phyloP scores from a whole-genome alignment of 2,329 filamentous ascomycete genomes.

The Monosporascus sp. region DNA sequence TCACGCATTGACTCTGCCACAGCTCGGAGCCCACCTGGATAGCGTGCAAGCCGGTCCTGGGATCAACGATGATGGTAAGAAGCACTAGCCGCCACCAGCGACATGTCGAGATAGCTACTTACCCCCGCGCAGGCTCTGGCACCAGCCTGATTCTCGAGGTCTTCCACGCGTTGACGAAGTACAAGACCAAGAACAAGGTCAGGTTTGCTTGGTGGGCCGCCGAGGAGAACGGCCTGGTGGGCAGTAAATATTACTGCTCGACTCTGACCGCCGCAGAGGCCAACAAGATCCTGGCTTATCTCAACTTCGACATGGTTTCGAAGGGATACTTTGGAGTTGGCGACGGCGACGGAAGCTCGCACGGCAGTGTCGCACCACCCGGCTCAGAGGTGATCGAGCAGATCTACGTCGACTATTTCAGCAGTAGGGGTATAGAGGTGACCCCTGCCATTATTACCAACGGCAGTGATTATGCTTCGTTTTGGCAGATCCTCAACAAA shows the following conservation, averaged over 20 bases:
- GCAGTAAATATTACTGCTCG: conserved; percentile 26
- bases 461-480: conserved; percentile 52
- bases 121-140: conserved; percentile 14
- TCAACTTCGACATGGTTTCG: conserved; percentile 33
- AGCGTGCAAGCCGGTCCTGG: conserved; percentile 26
- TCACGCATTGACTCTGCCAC: neutral
- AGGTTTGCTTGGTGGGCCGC: conserved; percentile 30
- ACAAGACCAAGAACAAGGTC: conserved; percentile 25
- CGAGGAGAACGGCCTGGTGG: conserved; percentile 25
- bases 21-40: conserved; percentile 27
- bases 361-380: conserved; percentile 30
- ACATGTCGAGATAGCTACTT: neutral
- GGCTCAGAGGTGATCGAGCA: conserved; percentile 29
- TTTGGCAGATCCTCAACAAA: conserved; percentile 29
- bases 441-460: conserved; percentile 26
- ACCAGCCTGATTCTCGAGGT: conserved; percentile 25
- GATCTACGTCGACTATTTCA: conserved; percentile 26
- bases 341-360: conserved; percentile 29
- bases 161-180: conserved; percentile 16
- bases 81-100: neutral
- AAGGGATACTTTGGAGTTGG: conserved; percentile 28
- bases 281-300: conserved; percentile 25
- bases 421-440: conserved; percentile 18
- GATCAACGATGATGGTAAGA: conserved; percentile 25
- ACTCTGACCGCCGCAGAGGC: conserved; percentile 20